These are phyloP conservation scores for Thuidium tamariscinum DNA, from an alignment of 225 moss, liverwort and hornwort species.

Conservation along the genomic window DNA sequence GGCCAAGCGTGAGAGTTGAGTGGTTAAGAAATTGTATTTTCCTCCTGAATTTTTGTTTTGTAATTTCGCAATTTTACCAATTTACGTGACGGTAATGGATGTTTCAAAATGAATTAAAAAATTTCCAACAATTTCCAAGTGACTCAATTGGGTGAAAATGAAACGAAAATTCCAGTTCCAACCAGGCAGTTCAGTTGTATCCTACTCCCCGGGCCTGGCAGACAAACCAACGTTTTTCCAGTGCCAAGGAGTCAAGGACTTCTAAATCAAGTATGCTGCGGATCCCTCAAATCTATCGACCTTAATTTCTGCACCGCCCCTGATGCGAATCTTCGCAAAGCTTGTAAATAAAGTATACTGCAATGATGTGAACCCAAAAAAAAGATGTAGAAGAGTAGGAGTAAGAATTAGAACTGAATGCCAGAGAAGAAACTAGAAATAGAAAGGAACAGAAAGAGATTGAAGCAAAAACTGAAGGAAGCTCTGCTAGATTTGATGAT, in stretches of 20 bases:
- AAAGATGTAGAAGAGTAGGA: not conserved
- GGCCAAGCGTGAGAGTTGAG: not conserved
- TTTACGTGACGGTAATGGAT: not conserved
- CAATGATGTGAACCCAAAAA: not conserved
- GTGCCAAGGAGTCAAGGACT: not conserved
- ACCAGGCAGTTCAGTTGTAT: too few relatives aligned
- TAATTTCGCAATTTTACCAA: not conserved
- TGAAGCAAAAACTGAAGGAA: not conserved
- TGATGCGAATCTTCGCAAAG: not conserved
- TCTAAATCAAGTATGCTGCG: not conserved
- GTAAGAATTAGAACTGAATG: not conserved
- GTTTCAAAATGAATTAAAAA: too few relatives aligned
- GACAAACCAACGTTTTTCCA: not conserved
- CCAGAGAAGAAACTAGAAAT: not conserved
- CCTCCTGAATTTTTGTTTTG: fast-evolving
- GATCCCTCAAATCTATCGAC: not conserved
- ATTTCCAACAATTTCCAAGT: not conserved
- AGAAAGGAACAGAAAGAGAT: not conserved
- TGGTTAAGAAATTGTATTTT: not conserved
- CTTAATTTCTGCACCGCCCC: not conserved
- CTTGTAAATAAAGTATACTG: not conserved
- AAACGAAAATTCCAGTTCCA: not conserved
- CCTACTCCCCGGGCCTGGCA: not conserved
- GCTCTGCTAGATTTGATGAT: not conserved
- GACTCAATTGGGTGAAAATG: not conserved